Conservation (phyloP, 164 flowering plant genomes). For the Kalanchoe fedtschenkoi region DNA sequence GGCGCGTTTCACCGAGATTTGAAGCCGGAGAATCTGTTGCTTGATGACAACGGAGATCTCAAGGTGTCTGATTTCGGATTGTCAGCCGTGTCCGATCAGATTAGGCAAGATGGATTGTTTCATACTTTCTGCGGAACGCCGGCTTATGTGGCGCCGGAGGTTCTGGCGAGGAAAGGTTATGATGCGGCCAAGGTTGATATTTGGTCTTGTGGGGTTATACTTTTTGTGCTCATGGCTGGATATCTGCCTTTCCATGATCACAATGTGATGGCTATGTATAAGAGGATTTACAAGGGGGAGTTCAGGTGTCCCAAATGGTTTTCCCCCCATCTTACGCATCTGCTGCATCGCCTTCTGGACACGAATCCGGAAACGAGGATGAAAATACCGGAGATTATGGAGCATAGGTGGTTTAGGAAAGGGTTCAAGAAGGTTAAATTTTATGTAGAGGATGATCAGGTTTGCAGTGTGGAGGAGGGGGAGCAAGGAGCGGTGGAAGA, state of each 20-base stretch:
- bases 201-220: constrained; percentile 3
- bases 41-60: not conserved
- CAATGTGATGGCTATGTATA: constrained; percentile 1
- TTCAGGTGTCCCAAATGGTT: constrained; percentile 1
- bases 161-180: not conserved
- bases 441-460: constrained; percentile 1
- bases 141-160: not conserved
- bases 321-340: not conserved
- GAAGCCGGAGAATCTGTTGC: not conserved
- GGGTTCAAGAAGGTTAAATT: constrained; percentile 1
- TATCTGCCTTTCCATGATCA: constrained; percentile 3
- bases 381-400: constrained; percentile 1
- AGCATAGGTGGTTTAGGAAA: constrained; percentile 4
- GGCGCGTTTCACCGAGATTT: constrained; percentile 1
- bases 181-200: constrained; percentile 2
- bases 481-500: not conserved
- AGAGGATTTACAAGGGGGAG: constrained; percentile 1
- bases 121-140: constrained; percentile 2
- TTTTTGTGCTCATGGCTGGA: constrained; percentile 1
- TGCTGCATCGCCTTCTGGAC: not conserved
- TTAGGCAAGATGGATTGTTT: constrained; percentile 2
- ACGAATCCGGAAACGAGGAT: not conserved
- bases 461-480: not conserved
- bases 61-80: constrained; percentile 1
- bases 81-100: not conserved